phyloP scores from a whole-genome alignment of 2,329 filamentous ascomycete genomes.

The Fusarium sp. region DNA sequence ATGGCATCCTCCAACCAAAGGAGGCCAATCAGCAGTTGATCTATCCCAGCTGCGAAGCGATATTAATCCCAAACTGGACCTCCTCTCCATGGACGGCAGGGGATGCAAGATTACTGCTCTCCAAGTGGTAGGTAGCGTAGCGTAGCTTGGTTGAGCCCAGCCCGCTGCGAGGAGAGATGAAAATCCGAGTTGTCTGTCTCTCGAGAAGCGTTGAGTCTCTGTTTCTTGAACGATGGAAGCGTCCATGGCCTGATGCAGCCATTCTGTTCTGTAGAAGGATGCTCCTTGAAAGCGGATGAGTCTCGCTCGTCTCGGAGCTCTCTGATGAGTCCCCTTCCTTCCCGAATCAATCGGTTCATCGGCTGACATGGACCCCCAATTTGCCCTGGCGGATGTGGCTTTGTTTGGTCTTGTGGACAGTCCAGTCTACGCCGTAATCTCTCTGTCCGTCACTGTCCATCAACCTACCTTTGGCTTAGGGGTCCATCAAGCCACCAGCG shows the following conservation, averaged over 20 bases:
- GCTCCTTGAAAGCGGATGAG: neutral
- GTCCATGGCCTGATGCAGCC: slow-evolving; percentile 1
- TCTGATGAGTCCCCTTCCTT: neutral
- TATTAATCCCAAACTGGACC: slow-evolving; percentile 33
- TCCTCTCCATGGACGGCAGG: slow-evolving; percentile 11
- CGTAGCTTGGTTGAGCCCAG: slow-evolving; percentile 10
- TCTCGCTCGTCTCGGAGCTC: no score
- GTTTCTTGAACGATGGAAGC: neutral
- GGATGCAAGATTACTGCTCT: slow-evolving; percentile 15
- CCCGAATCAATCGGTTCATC: slow-evolving; percentile 40
- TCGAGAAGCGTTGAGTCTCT: neutral
- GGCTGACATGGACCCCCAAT: slow-evolving; percentile 36
- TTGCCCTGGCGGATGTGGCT: slow-evolving; percentile 37
- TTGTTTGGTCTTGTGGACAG: slow-evolving; percentile 28
- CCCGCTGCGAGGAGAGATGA: slow-evolving; percentile 37
- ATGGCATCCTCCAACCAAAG: slow-evolving; percentile 22
- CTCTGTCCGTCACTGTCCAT: slow-evolving; percentile 12
- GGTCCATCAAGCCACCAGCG: slow-evolving; percentile 6
- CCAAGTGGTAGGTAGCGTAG: slow-evolving; percentile 5
- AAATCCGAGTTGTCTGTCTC: slow-evolving; percentile 13
- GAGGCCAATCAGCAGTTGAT: slow-evolving; percentile 29
- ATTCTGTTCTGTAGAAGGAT: slow-evolving; percentile 11
- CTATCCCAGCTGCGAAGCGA: slow-evolving; percentile 34
- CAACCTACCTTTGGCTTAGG: slow-evolving; percentile 11
- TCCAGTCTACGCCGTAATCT: neutral